These are phyloP conservation scores for Fimicolochytrium jonesii DNA, from an alignment of 192 early-diverging fungal genomes.

Conservation along the genomic window DNA sequence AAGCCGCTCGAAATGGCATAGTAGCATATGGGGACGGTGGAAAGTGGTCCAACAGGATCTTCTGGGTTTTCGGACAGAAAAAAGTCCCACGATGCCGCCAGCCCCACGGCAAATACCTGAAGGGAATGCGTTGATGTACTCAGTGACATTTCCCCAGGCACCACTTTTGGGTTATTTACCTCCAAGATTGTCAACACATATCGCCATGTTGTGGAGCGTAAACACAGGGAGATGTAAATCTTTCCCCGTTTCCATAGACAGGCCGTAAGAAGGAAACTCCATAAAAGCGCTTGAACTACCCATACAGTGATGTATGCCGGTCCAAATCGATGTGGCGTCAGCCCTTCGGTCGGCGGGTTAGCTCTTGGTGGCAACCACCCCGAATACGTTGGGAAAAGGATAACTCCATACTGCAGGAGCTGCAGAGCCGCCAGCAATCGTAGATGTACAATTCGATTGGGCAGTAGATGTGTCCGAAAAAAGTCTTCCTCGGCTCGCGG, in stretches of 20 bases:
- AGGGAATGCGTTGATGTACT: not conserved
- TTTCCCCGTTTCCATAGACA: constrained; percentile 12
- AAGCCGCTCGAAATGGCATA: constrained; percentile 17
- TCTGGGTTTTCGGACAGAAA: not conserved
- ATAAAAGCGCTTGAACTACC: not conserved
- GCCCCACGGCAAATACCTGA: constrained; percentile 8
- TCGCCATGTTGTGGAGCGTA: constrained; percentile 5
- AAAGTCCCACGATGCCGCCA: constrained; percentile 18
- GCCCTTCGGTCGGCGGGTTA: not conserved
- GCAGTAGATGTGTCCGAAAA: constrained; percentile 23
- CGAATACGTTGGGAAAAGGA: constrained; percentile 11
- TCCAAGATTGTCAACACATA: not conserved
- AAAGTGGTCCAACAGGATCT: constrained; percentile 6
- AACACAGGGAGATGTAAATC: constrained; percentile 15
- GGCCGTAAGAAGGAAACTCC: constrained; percentile 9
- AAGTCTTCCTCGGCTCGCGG: constrained; percentile 28
- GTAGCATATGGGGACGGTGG: constrained; percentile 10
- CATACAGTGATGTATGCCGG: constrained; percentile 8
- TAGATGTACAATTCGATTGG: constrained; percentile 29
- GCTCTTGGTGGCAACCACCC: no score
- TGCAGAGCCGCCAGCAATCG: constrained; percentile 17
- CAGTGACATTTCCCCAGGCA: not conserved
- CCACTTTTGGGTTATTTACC: not conserved
- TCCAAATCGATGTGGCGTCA: not conserved
- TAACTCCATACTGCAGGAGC: constrained; percentile 11